Conservation (phyloP, 2,329 filamentous ascomycete species). For the Aspergillus terreus region DNA sequence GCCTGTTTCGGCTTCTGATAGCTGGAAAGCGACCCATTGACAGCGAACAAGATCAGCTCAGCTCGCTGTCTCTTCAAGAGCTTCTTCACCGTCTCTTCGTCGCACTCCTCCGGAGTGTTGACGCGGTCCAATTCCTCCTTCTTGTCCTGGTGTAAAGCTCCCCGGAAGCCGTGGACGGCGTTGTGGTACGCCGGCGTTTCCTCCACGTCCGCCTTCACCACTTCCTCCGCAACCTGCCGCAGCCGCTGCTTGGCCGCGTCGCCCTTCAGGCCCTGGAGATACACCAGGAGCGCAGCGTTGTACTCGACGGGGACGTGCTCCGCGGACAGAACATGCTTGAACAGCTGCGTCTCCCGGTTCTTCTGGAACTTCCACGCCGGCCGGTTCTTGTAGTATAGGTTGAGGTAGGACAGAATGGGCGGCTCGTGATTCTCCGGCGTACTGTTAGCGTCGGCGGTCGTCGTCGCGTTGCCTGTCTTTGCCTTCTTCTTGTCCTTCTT, state of each 20-base stretch:
- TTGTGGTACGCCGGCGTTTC: slow-evolving; percentile 40
- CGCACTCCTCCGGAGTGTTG: slow-evolving; percentile 19
- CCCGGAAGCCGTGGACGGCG: slow-evolving; percentile 50
- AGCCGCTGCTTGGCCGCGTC: slow-evolving; percentile 64
- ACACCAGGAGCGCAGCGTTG: slow-evolving; percentile 67
- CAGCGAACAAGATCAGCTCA: slow-evolving; percentile 35
- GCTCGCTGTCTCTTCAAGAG: slow-evolving; percentile 36
- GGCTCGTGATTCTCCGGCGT: slow-evolving; percentile 26
- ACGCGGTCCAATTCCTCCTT: slow-evolving; percentile 21
- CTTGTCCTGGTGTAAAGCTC: slow-evolving; percentile 21
- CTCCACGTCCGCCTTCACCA: slow-evolving; percentile 45
- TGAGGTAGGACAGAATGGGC: slow-evolving; percentile 71
- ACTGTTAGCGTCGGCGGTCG: slow-evolving; percentile 7
- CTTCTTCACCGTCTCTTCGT: slow-evolving; percentile 22
- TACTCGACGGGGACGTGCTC: slow-evolving; percentile 67
- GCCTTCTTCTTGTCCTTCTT: slow-evolving; percentile 28
- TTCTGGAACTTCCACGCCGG: slow-evolving; percentile 94
- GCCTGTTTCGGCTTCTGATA: slow-evolving; percentile 20
- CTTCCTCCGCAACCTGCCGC: slow-evolving; percentile 60
- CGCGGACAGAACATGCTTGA: slow-evolving; percentile 76
- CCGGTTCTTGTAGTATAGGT: slow-evolving; percentile 67
- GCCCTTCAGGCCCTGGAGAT: slow-evolving; percentile 76
- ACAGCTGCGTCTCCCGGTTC: slow-evolving; percentile 77
- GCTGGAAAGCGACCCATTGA: slow-evolving; percentile 27
- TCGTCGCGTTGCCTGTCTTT: slow-evolving; percentile 26